These are phyloP conservation scores for Plasmodium vivax DNA, from an alignment of 169 alveolate genomes.

Conservation along the genomic window DNA sequence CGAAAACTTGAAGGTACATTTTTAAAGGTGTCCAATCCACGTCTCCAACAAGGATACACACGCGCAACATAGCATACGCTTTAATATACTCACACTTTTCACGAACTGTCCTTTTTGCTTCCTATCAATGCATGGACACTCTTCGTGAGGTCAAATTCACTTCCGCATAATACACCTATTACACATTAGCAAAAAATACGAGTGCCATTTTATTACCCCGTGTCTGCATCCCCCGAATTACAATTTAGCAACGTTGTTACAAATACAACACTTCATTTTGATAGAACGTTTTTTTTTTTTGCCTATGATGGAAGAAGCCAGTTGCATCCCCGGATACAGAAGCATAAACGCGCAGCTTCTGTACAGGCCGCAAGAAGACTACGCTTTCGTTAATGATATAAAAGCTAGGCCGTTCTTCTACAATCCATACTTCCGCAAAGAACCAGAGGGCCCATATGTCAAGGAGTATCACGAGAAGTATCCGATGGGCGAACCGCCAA, in stretches of 20 bases:
- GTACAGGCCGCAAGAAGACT: conserved; percentile 73
- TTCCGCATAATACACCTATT: neutral
- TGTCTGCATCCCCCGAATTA: neutral
- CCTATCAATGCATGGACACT: neutral
- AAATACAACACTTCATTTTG: neutral
- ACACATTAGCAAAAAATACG: neutral
- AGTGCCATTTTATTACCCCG: neutral
- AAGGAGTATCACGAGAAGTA: conserved; percentile 32
- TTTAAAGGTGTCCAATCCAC: neutral
- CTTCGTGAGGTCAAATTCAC: neutral
- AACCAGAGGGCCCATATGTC: conserved; percentile 40
- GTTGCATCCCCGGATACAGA: conserved; percentile 64
- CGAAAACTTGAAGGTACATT: conserved; percentile 14
- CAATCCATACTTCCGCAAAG: conserved; percentile 53
- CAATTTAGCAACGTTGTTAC: neutral
- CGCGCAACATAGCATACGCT: neutral
- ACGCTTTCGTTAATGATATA: conserved; percentile 55
- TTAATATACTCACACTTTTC: neutral
- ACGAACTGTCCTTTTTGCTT: neutral
- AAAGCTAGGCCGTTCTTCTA: conserved; percentile 42
- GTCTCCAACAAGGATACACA: neutral
- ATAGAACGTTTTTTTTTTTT: neutral
- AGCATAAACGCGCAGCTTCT: conserved; percentile 21
- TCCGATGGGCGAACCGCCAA: neutral
- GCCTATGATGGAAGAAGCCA: conserved; percentile 27